A percentile compares a stretch with the other conserved stretches of the same genome.
These are phyloP conservation scores for Wakefieldia striispora DNA, from an alignment of 768 basidiomycete genomes.

Conservation along the genomic window DNA sequence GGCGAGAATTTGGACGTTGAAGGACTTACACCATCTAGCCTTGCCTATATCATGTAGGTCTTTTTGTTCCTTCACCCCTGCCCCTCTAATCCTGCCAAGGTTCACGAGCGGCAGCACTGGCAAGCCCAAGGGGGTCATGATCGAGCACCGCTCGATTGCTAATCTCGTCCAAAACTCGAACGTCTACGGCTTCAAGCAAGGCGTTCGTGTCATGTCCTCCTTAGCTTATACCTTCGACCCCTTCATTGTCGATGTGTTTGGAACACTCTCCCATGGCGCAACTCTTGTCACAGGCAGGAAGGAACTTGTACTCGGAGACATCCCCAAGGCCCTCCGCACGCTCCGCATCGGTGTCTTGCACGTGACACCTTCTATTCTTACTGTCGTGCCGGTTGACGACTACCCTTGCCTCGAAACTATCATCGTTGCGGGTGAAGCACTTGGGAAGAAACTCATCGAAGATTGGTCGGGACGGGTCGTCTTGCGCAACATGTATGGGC, in stretches of 20 bases:
- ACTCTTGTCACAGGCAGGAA: slow-evolving; percentile 22
- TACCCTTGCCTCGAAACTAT: slow-evolving; percentile 28
- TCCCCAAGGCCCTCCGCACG: slow-evolving; percentile 25
- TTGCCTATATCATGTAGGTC: slow-evolving; percentile 28
- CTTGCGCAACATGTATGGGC: slow-evolving; percentile 35
- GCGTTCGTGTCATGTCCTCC: slow-evolving; percentile 26
- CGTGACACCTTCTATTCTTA: slow-evolving; percentile 31
- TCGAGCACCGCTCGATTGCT: slow-evolving; percentile 20
- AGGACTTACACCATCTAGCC: slow-evolving; percentile 19
- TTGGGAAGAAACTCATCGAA: slow-evolving; percentile 22
- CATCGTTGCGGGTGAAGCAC: slow-evolving; percentile 26
- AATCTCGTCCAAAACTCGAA: slow-evolving; percentile 22
- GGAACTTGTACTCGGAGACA: slow-evolving; percentile 31
- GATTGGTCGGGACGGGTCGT: slow-evolving; percentile 26
- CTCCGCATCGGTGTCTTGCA: slow-evolving; percentile 27
- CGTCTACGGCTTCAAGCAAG: slow-evolving; percentile 22
- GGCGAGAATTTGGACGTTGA: slow-evolving; percentile 20
- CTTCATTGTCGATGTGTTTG: slow-evolving; percentile 19
- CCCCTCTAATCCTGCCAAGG: slow-evolving; percentile 3
- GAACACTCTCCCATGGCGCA: slow-evolving; percentile 18
- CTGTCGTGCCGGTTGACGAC: slow-evolving; percentile 24
- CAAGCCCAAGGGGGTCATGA: slow-evolving; percentile 24
- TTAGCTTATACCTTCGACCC: slow-evolving; percentile 31
- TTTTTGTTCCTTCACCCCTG: not conserved
- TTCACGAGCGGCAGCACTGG: slow-evolving; percentile 25